These are phyloP conservation scores for Nannochloropsis salina DNA, from an alignment of 108 stramenopile genomes.

Conservation along the genomic window DNA sequence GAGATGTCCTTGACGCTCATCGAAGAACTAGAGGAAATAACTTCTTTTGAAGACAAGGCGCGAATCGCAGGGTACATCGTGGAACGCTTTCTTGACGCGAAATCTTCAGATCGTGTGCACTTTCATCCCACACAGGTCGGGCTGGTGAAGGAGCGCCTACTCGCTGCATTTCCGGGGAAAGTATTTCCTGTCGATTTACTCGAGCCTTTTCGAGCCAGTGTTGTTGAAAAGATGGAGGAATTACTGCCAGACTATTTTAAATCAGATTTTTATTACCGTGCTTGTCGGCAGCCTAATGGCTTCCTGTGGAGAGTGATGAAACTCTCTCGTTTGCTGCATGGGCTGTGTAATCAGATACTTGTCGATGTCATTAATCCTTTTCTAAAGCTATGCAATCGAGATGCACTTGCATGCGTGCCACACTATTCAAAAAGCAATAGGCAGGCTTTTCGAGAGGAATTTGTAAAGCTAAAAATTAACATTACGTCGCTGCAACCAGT, in stretches of 20 bases:
- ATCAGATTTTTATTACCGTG: conserved; percentile 2
- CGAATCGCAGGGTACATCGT: neutral
- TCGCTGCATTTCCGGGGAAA: neutral
- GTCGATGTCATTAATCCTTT: neutral
- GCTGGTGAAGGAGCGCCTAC: neutral
- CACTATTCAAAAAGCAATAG: neutral
- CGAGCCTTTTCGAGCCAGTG: neutral
- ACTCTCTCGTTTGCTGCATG: neutral
- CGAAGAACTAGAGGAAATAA: neutral
- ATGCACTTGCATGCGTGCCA: neutral
- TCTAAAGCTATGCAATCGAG: neutral
- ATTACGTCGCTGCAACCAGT: neutral
- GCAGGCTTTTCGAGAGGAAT: neutral
- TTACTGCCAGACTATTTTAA: neutral
- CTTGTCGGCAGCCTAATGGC: neutral
- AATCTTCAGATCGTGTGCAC: neutral
- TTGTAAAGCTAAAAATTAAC: neutral
- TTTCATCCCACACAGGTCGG: neutral
- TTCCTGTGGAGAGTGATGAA: neutral
- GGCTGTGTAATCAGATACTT: neutral
- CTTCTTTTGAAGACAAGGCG: neutral
- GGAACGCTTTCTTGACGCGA: neutral
- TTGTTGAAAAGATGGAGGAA: neutral
- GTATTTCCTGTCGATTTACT: neutral
- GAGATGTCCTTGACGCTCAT: conserved; percentile 9